phyloP scores from a whole-genome alignment of 2,329 filamentous ascomycete genomes.

The Conoideocrella luteorostrata region DNA sequence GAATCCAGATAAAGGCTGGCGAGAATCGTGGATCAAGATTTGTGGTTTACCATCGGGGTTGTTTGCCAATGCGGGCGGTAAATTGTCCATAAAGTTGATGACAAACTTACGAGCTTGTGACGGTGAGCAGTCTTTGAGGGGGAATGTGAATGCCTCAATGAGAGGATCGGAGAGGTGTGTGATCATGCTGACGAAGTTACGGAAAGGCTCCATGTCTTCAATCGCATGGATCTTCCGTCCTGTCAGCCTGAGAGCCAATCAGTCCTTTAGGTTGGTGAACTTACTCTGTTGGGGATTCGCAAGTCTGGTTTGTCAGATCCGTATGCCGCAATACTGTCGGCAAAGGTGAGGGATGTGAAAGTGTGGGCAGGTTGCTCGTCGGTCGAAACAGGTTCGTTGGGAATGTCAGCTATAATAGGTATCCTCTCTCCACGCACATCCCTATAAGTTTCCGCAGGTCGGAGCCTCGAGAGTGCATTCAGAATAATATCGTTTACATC shows the following conservation, averaged over 20 bases:
- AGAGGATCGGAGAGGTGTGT: constrained; percentile 60
- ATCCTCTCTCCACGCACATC: constrained; percentile 40
- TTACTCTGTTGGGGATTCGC: constrained; percentile 61
- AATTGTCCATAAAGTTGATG: constrained; percentile 61
- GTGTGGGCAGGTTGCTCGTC: constrained; percentile 21
- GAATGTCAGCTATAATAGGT: constrained; percentile 23
- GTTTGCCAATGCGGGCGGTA: constrained; percentile 51
- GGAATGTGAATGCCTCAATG: constrained; percentile 69
- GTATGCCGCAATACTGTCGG: constrained; percentile 62
- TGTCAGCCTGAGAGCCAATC: constrained; percentile 11
- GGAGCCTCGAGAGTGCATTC: constrained; percentile 20
- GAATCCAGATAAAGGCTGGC: constrained; percentile 69
- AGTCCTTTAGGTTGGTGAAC: constrained; percentile 11
- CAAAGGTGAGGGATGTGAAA: constrained; percentile 30
- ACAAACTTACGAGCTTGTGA: constrained; percentile 57
- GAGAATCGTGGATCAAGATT: constrained; percentile 67
- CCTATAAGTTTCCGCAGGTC: constrained; percentile 51
- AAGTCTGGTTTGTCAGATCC: constrained; percentile 92
- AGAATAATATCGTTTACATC: constrained; percentile 31
- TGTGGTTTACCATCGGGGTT: constrained; percentile 76
- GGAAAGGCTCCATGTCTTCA: constrained; percentile 47
- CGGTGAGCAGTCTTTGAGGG: constrained; percentile 44
- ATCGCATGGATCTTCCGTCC: constrained; percentile 54
- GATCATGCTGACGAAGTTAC: constrained; percentile 69
- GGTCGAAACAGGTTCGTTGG: constrained; percentile 5